phyloP scores from a whole-genome alignment of 73 alveolate genomes.

The Loxodes magnus region DNA sequence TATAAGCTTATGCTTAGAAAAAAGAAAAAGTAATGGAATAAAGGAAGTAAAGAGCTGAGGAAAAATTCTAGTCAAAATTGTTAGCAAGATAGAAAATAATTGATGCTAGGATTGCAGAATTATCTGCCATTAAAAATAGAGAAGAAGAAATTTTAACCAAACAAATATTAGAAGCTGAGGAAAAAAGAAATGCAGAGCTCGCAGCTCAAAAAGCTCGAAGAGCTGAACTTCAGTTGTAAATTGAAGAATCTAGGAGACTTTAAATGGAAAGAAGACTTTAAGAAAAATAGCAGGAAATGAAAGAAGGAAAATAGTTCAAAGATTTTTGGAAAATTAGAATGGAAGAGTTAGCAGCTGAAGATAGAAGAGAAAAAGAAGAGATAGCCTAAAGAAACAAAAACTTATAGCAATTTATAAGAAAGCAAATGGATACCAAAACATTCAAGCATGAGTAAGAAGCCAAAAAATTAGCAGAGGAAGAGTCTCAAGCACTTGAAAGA shows the following conservation, averaged over 20 bases:
- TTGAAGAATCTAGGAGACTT: slow-evolving; percentile 46
- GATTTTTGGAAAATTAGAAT: slow-evolving; percentile 61
- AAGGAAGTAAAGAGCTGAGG: slow-evolving; percentile 45
- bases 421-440: slow-evolving; percentile 44
- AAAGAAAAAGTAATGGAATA: slow-evolving; percentile 46
- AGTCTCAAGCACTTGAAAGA: slow-evolving; percentile 46
- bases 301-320: slow-evolving; percentile 55
- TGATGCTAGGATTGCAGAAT: slow-evolving; percentile 41
- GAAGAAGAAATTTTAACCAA: slow-evolving; percentile 49
- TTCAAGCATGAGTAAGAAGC: slow-evolving; percentile 56
- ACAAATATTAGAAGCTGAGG: slow-evolving; percentile 45
- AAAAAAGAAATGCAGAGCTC: slow-evolving; percentile 39
- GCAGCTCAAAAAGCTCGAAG: slow-evolving; percentile 40
- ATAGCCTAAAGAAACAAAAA: slow-evolving; percentile 40
- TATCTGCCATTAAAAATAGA: slow-evolving; percentile 27
- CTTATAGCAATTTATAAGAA: slow-evolving; percentile 37
- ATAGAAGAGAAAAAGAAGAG: slow-evolving; percentile 47
- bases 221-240: slow-evolving; percentile 48
- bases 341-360: slow-evolving; percentile 46
- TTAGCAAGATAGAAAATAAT: slow-evolving; percentile 47
- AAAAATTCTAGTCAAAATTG: slow-evolving; percentile 45
- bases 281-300: slow-evolving; percentile 33
- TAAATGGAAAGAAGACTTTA: slow-evolving; percentile 43
- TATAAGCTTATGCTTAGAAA: slow-evolving; percentile 55
- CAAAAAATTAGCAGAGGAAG: slow-evolving; percentile 43